Percentiles rank a stretch among this genome's conserved stretches.
Conservation (phyloP, 2,329 filamentous ascomycete species). For the Xylariaceae sp. region DNA sequence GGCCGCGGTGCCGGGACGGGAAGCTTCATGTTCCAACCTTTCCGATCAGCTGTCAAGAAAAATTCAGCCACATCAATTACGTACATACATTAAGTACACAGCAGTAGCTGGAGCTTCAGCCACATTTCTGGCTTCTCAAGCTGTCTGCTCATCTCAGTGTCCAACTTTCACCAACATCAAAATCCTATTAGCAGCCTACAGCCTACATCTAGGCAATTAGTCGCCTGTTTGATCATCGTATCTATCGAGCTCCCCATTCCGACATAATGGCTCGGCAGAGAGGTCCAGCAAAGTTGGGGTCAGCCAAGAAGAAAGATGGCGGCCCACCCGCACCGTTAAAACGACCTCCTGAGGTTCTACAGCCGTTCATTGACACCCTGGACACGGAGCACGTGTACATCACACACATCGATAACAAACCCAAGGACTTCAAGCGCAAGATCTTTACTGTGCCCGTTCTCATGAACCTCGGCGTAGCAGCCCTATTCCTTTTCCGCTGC, state of each 20-base stretch:
- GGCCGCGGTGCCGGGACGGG: background rate
- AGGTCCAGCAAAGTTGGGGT: conserved; percentile 26
- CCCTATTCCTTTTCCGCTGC: conserved; percentile 68
- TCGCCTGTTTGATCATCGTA: background rate
- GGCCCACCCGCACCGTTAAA: conserved; percentile 68
- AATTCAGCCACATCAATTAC: conserved; percentile 1
- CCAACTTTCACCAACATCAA: conserved; percentile 2
- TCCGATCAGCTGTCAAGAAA: background rate
- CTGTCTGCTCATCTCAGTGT: conserved; percentile 7
- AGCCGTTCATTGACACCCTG: conserved; percentile 68
- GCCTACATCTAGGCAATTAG: background rate
- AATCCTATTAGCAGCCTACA: background rate
- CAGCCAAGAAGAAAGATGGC: conserved; percentile 34
- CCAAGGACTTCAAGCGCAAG: conserved; percentile 72
- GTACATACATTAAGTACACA: too few relatives aligned
- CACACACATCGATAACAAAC: conserved; percentile 76
- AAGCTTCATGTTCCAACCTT: background rate
- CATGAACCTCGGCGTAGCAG: conserved; percentile 71
- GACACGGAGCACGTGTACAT: conserved; percentile 76
- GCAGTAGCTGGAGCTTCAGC: conserved; percentile 25
- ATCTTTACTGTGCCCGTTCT: conserved; percentile 79
- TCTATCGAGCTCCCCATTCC: background rate
- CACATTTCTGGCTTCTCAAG: conserved; percentile 10
- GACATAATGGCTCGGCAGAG: conserved; percentile 34
- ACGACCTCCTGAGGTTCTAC: conserved; percentile 62